Evolutionary conservation across 768 basidiomycete species (phyloP).

Genomic region (Trametes elegans): DNA sequence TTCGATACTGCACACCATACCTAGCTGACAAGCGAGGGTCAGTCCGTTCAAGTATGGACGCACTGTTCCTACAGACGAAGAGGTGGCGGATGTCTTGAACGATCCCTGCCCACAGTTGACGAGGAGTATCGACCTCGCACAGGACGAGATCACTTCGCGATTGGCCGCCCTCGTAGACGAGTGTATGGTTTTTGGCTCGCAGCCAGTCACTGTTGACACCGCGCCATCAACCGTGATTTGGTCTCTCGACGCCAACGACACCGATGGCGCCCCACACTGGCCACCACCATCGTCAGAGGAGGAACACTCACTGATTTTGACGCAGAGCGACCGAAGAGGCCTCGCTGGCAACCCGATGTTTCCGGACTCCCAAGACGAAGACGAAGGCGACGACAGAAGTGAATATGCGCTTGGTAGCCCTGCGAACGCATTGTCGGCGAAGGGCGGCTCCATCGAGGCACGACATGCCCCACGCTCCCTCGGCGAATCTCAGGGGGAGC

Average conservation of each 20-base stretch:
- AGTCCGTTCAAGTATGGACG: slow-evolving; percentile 30
- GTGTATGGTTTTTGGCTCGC: neutral
- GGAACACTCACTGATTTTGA: slow-evolving; percentile 38
- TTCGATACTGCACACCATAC: slow-evolving; percentile 21
- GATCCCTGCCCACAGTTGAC: slow-evolving; percentile 4
- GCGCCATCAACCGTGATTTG: neutral
- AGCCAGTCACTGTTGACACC: neutral
- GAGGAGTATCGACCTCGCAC: slow-evolving; percentile 2
- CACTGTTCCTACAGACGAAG: slow-evolving; percentile 28
- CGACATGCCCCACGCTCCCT: neutral
- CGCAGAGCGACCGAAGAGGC: slow-evolving; percentile 40
- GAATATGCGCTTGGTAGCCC: too few species aligned
- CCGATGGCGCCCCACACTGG: neutral
- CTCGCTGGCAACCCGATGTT: slow-evolving; percentile 17
- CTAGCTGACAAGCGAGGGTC: neutral
- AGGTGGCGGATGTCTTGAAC: slow-evolving; percentile 18
- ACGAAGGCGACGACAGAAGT: slow-evolving; percentile 3
- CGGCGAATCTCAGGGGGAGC: neutral
- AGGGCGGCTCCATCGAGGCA: neutral
- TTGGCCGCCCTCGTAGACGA: slow-evolving; percentile 14
- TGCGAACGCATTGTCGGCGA: too few species aligned
- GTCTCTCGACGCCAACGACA: neutral
- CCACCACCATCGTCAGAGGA: neutral
- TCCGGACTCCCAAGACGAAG: neutral
- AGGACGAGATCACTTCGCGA: slow-evolving; percentile 22